A percentile compares a stretch with the other conserved stretches of the same genome.
phyloP scores from a whole-genome alignment of 495 filamentous ascomycete species.

The Penicillium argentinense region DNA sequence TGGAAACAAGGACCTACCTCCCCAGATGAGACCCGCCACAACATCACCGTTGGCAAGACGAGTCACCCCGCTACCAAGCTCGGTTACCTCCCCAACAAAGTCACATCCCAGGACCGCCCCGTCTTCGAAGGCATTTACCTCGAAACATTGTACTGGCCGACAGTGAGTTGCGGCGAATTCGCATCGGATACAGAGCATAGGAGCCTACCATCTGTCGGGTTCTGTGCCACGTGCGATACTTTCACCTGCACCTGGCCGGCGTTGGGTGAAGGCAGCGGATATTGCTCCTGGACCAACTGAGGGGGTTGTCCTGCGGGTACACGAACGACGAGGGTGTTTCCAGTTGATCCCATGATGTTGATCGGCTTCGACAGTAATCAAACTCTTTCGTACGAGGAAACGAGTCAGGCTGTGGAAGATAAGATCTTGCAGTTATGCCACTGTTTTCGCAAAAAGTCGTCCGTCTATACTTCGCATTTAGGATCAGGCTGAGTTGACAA shows the following conservation, averaged over 20 bases:
- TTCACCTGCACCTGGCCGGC: conserved; percentile 18
- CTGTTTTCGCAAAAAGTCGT: too few species aligned
- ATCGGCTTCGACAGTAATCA: too few species aligned
- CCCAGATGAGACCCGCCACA: conserved; percentile 27
- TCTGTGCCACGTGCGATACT: conserved; percentile 30
- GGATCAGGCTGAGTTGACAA: too few species aligned
- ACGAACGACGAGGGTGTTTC: too few species aligned
- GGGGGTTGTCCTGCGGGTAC: not conserved
- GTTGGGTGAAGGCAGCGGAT: not conserved
- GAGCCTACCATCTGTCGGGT: conserved; percentile 27
- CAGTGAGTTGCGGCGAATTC: not conserved
- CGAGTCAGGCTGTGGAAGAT: too few species aligned
- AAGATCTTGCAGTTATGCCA: too few species aligned
- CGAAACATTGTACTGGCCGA: conserved; percentile 21
- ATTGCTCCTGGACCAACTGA: conserved; percentile 6
- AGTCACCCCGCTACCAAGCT: conserved; percentile 45
- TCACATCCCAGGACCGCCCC: conserved; percentile 50
- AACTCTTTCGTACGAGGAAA: too few species aligned
- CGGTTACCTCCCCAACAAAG: conserved; percentile 50
- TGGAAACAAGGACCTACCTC: conserved; percentile 13
- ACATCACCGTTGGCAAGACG: conserved; percentile 42
- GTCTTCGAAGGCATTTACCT: conserved; percentile 28
- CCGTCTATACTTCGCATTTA: too few species aligned
- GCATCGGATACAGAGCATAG: not conserved
- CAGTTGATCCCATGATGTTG: too few species aligned